A percentile compares a stretch with the other conserved stretches of the same genome.
phyloP scores from a whole-genome alignment of 306 rosid genomes.

The Hippophae gyantsensis region DNA sequence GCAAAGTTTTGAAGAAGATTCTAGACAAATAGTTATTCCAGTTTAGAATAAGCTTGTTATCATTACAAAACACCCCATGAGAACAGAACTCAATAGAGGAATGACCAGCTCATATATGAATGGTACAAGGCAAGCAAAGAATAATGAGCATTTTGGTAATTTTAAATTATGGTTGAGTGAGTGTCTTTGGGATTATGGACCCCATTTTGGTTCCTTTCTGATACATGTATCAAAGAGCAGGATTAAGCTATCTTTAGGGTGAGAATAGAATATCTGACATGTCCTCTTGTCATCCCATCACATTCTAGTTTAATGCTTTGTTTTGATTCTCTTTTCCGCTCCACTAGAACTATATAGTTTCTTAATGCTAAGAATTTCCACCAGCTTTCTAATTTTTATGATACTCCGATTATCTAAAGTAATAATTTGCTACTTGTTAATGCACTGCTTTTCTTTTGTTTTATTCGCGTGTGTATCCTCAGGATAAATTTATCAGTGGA shows the following conservation, averaged over 20 bases:
- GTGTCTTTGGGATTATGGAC: constrained; percentile 31
- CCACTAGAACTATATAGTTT: constrained; percentile 31
- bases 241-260: constrained; percentile 31
- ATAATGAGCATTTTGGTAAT: constrained; percentile 36
- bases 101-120: constrained; percentile 16
- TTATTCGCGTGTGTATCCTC: too few relatives aligned
- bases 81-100: background rate
- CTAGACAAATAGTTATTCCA: too few relatives aligned
- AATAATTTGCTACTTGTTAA: too few relatives aligned
- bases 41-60: background rate
- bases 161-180: constrained; percentile 11
- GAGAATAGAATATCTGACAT: constrained; percentile 30
- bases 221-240: constrained; percentile 39
- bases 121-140: constrained; percentile 32
- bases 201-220: constrained; percentile 44
- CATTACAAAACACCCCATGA: background rate
- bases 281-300: constrained; percentile 30
- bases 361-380: constrained; percentile 20
- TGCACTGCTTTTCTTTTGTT: too few relatives aligned
- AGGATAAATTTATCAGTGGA: too few relatives aligned
- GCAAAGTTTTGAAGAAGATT: background rate
- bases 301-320: constrained; percentile 13
- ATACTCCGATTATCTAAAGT: too few relatives aligned
- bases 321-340: constrained; percentile 33
- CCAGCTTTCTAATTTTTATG: constrained; percentile 22